These are phyloP conservation scores for Pisolithus thermaeus DNA, from an alignment of 1,284 basidiomycete species.

Conservation along the genomic window DNA sequence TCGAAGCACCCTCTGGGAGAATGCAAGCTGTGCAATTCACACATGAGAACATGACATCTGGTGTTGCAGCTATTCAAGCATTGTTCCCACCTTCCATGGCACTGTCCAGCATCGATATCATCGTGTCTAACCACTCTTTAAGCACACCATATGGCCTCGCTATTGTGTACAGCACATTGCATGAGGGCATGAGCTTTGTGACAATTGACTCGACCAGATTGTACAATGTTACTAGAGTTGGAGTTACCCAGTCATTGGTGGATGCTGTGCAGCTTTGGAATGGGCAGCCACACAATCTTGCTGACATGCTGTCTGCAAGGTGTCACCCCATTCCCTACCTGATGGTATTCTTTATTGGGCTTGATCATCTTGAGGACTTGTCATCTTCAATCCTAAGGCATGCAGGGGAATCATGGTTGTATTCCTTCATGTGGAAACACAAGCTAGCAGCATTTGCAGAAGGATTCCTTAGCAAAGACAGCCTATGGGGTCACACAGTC, in stretches of 20 bases:
- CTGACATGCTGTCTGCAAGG: conserved; percentile 43
- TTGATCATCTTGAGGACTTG: conserved; percentile 50
- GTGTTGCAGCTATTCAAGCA: conserved; percentile 63
- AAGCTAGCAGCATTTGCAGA: conserved; percentile 60
- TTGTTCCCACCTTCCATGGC: conserved; percentile 59
- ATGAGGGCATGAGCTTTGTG: conserved; percentile 65
- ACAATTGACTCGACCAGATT: conserved; percentile 53
- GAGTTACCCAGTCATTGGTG: not conserved
- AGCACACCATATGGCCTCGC: conserved; percentile 67
- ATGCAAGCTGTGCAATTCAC: conserved; percentile 61
- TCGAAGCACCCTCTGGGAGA: conserved; percentile 43
- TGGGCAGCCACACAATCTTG: conserved; percentile 28
- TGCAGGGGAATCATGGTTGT: conserved; percentile 50
- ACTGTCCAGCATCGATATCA: conserved; percentile 61
- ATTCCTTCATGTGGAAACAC: conserved; percentile 63
- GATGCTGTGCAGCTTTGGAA: conserved; percentile 4
- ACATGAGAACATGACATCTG: conserved; percentile 75
- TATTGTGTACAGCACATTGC: conserved; percentile 69
- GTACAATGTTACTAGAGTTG: conserved; percentile 29
- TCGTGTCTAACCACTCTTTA: conserved; percentile 64
- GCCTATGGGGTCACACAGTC: conserved; percentile 71
- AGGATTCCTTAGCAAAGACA: conserved; percentile 68
- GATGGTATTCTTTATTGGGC: conserved; percentile 58
- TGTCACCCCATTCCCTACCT: conserved; percentile 59
- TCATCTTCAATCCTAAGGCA: conserved; percentile 44